Percentiles rank a stretch among this genome's conserved stretches.
phyloP scores from a whole-genome alignment of 768 basidiomycete genomes.

The Pulveroboletus sp. region DNA sequence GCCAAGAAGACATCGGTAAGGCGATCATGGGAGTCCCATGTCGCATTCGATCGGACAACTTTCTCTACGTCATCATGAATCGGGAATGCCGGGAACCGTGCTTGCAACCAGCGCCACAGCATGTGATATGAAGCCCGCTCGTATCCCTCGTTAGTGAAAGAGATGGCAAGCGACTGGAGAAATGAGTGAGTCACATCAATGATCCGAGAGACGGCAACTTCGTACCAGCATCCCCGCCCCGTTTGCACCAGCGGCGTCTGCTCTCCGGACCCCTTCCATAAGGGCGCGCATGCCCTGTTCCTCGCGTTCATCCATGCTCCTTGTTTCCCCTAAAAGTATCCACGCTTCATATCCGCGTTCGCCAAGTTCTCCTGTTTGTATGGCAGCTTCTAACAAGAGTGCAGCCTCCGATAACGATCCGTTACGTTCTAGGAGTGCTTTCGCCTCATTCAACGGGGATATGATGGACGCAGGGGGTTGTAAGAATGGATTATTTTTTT shows the following conservation, averaged over 20 bases:
- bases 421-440: conserved; percentile 69
- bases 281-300: conserved; percentile 79
- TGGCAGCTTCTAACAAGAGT: conserved; percentile 85
- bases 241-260: conserved; percentile 57
- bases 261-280: conserved; percentile 62
- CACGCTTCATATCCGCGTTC: conserved; percentile 86
- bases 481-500: conserved; percentile 68
- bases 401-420: conserved; percentile 87
- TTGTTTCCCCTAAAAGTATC: conserved; percentile 86
- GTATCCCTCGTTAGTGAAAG: conserved; percentile 91
- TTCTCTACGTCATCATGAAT: conserved; percentile 54
- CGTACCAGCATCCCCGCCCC: conserved; percentile 75
- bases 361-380: conserved; percentile 76
- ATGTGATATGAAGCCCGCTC: conserved; percentile 83
- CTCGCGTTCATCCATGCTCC: conserved; percentile 87
- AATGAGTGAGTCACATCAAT: conserved; percentile 9
- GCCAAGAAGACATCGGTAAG: conserved; percentile 81
- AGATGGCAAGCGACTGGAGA: conserved; percentile 84
- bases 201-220: conserved; percentile 5
- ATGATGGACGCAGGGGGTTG: conserved; percentile 44
- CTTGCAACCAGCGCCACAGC: conserved; percentile 80
- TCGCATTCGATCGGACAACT: conserved; percentile 50
- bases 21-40: conserved; percentile 80
- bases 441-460: conserved; percentile 65
- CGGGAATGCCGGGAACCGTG: conserved; percentile 55